phyloP scores from a whole-genome alignment of 257 asterid genomes.

The Thymus quinquecostatus region DNA sequence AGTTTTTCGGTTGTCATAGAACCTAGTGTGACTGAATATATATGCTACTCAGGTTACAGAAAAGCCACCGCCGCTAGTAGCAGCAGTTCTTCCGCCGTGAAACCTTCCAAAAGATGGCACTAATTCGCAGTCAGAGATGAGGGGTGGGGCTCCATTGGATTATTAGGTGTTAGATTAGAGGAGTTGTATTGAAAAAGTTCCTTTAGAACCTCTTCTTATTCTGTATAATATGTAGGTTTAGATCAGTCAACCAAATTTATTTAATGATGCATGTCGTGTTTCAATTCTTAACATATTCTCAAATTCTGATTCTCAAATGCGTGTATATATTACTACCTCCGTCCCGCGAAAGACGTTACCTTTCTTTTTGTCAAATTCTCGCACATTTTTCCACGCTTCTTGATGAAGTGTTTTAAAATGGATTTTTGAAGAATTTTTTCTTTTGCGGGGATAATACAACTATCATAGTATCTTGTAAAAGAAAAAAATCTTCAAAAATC shows the following conservation, averaged over 20 bases:
- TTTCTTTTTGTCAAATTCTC: too few relatives aligned
- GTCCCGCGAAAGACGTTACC: too few relatives aligned
- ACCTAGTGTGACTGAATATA: not conserved
- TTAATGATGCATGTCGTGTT: not conserved
- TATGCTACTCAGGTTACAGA: conserved; percentile 55
- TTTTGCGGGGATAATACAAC: too few relatives aligned
- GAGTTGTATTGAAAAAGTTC: conserved; percentile 28
- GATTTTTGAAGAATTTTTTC: too few relatives aligned
- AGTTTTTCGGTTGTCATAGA: not conserved
- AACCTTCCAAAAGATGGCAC: conserved; percentile 58
- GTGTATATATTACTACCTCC: too few relatives aligned
- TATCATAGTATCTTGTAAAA: too few relatives aligned
- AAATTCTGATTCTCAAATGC: not conserved
- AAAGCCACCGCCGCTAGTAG: conserved; percentile 35
- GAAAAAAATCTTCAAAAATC: too few relatives aligned
- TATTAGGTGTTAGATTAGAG: conserved; percentile 36
- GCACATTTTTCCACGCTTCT: too few relatives aligned
- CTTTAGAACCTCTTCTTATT: not conserved
- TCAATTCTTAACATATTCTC: not conserved
- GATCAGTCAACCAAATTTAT: not conserved
- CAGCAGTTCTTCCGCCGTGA: conserved; percentile 57
- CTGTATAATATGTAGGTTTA: conserved; percentile 31
- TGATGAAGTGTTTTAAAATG: too few relatives aligned
- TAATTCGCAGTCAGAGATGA: conserved; percentile 22
- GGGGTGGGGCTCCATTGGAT: conserved; percentile 18